Conservation (phyloP, 2,329 filamentous ascomycete genomes). For the Epichloe bromicola region DNA sequence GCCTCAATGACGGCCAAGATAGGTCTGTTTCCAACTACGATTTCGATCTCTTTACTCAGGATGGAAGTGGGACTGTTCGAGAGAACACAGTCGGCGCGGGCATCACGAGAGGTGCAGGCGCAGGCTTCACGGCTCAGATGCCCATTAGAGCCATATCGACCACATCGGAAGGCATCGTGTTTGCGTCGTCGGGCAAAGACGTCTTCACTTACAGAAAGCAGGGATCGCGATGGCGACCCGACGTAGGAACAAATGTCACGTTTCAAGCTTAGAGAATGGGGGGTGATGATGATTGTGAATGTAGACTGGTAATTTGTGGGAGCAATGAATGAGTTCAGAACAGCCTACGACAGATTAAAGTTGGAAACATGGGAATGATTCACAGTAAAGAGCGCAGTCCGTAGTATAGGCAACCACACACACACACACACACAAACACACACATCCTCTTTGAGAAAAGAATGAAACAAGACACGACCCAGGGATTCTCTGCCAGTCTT, state of each 20-base stretch:
- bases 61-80: slow-evolving; percentile 4
- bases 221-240: slow-evolving; percentile 5
- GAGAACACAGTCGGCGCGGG: slow-evolving; percentile 8
- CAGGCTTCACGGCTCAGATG: slow-evolving; percentile 4
- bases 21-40: slow-evolving; percentile 2
- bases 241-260: not conserved
- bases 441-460: too few relatives aligned
- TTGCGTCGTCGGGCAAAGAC: slow-evolving; percentile 9
- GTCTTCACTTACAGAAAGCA: slow-evolving; percentile 8
- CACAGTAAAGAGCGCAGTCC: not conserved
- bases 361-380: not conserved
- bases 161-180: slow-evolving; percentile 9
- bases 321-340: not conserved
- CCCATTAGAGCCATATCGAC: slow-evolving; percentile 6
- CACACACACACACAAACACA: not conserved
- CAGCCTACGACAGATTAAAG: too few relatives aligned
- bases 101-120: slow-evolving; percentile 2
- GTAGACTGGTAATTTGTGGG: not conserved
- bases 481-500: not conserved
- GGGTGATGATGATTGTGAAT: not conserved
- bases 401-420: not conserved
- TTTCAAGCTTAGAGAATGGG: not conserved
- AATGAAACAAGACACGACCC: not conserved
- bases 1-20: not conserved
- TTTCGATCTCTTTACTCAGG: slow-evolving; percentile 8